Evolutionary conservation across 2,329 filamentous ascomycete genomes (phyloP).

Genomic region (Penicillium janthinellum): DNA sequence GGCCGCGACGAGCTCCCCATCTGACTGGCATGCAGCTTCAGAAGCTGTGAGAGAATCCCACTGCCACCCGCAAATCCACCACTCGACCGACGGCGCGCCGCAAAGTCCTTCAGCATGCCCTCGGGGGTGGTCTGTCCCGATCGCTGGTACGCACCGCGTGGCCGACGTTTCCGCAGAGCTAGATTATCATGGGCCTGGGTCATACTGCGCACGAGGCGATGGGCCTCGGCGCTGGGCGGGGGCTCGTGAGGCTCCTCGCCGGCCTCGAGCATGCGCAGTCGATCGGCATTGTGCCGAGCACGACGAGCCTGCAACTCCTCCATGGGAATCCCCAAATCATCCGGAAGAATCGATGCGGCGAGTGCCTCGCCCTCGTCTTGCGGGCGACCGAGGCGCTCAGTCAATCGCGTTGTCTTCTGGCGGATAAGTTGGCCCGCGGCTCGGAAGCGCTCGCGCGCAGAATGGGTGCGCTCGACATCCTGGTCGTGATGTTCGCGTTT

Average conservation of each 20-base stretch:
- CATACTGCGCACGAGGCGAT: constrained; percentile 42
- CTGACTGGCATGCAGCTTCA: constrained; percentile 67
- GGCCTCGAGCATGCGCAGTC: constrained; percentile 17
- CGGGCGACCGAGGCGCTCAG: constrained; percentile 35
- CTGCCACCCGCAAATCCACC: constrained; percentile 30
- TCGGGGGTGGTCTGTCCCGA: constrained; percentile 38
- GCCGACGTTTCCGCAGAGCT: constrained; percentile 28
- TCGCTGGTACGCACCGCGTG: constrained; percentile 36
- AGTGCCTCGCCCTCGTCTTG: constrained; percentile 35
- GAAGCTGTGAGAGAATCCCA: constrained; percentile 70
- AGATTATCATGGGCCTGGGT: constrained; percentile 29
- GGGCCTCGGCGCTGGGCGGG: constrained; percentile 38
- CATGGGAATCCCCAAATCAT: constrained; percentile 31
- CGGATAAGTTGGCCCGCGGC: constrained; percentile 34
- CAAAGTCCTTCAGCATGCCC: constrained; percentile 26
- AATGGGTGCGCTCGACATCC: constrained; percentile 17
- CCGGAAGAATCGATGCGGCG: constrained; percentile 32
- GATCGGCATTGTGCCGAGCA: constrained; percentile 21
- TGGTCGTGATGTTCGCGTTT: constrained; percentile 10
- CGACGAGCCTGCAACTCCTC: constrained; percentile 27
- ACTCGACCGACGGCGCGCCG: constrained; percentile 28
- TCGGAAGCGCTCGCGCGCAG: constrained; percentile 29
- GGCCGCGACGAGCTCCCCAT: constrained; percentile 32
- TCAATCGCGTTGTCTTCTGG: constrained; percentile 32
- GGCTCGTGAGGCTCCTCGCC: constrained; percentile 24